phyloP scores from a whole-genome alignment of 2,329 filamentous ascomycete species.

The Aspergillus carbonarius region DNA sequence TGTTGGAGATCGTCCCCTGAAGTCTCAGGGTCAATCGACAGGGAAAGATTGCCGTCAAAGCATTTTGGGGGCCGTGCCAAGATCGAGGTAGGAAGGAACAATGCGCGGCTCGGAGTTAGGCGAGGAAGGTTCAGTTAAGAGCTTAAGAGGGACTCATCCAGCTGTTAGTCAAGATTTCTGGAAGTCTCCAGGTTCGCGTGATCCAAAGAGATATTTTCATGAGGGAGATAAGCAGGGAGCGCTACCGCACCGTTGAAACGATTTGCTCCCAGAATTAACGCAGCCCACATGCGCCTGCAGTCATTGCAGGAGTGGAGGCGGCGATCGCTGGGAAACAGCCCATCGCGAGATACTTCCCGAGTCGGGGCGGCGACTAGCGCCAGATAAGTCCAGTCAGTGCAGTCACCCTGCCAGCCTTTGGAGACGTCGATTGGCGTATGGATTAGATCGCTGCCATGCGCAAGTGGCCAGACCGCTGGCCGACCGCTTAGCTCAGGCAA shows the following conservation, averaged over 20 bases:
- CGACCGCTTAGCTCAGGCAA: background rate
- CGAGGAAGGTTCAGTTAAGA: background rate
- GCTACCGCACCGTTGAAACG: constrained; percentile 6
- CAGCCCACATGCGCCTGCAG: constrained; percentile 11
- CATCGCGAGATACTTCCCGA: background rate
- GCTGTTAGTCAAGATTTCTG: background rate
- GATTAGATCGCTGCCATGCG: background rate
- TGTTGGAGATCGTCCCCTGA: constrained; percentile 12
- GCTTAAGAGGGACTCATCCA: background rate
- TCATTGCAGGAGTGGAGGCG: constrained; percentile 5
- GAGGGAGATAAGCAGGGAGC: constrained; percentile 2
- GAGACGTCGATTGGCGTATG: background rate
- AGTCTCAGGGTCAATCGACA: background rate
- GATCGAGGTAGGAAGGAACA: background rate
- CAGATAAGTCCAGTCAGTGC: constrained; percentile 2
- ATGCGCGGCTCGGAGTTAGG: background rate
- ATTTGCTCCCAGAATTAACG: constrained; percentile 15
- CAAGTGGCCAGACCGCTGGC: background rate
- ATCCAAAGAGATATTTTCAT: background rate
- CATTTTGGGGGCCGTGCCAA: constrained; percentile 6
- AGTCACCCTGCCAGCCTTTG: background rate
- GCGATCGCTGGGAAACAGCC: background rate
- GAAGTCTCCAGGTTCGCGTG: constrained; percentile 7
- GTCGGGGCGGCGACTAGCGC: constrained; percentile 1
- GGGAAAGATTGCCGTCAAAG: background rate